Conservation (phyloP, 2,329 filamentous ascomycete genomes). For the Domatiomyces globalis region DNA sequence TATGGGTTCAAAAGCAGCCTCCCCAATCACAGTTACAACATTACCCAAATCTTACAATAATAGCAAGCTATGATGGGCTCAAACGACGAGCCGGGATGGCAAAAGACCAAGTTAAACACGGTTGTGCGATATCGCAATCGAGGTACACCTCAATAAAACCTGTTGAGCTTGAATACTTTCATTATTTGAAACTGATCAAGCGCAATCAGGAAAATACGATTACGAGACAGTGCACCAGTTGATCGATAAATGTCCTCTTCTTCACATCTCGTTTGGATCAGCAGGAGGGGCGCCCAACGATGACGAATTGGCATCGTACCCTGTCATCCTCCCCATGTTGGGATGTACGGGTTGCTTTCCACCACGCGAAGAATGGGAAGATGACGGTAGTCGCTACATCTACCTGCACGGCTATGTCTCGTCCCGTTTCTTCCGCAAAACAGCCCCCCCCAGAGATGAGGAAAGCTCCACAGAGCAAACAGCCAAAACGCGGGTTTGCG, state of each 20-base stretch:
- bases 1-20: too few relatives aligned
- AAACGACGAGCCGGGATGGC: not conserved
- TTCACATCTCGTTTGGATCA: not conserved
- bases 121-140: not conserved
- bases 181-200: not conserved
- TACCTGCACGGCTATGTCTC: constrained; percentile 79
- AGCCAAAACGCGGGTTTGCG: constrained; percentile 51
- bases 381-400: constrained; percentile 22
- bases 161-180: not conserved
- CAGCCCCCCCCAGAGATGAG: constrained; percentile 17
- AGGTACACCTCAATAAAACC: not conserved
- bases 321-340: constrained; percentile 69
- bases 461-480: constrained; percentile 18
- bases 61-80: not conserved
- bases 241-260: not conserved
- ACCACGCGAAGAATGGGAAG: constrained; percentile 41
- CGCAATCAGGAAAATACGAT: not conserved
- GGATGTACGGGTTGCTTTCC: constrained; percentile 63
- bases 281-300: not conserved
- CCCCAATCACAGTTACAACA: too few relatives aligned
- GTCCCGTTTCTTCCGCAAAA: constrained; percentile 57
- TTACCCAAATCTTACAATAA: too few relatives aligned
- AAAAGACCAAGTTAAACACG: not conserved
- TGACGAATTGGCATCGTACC: constrained; percentile 21
- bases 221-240: not conserved